phyloP scores from a whole-genome alignment of 2,329 filamentous ascomycete genomes.

The Claviceps citrina region DNA sequence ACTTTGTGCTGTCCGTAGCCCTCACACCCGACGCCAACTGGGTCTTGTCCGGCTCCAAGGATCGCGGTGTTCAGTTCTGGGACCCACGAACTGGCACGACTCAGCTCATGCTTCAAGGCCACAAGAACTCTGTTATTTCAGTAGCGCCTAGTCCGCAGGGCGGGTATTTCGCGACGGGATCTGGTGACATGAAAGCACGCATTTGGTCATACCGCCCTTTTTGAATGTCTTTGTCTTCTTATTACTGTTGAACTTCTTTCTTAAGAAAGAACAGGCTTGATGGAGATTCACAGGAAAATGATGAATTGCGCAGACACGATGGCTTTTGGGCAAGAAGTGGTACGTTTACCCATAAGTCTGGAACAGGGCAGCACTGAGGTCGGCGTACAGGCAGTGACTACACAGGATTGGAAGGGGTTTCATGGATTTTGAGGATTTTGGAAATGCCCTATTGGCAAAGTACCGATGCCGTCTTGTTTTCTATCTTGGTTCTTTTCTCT shows the following conservation, averaged over 20 bases:
- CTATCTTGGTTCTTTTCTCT: background rate
- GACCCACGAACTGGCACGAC: slow-evolving; percentile 84
- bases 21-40: slow-evolving; percentile 86
- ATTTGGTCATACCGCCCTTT: slow-evolving; percentile 75
- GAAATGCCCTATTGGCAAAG: slow-evolving; percentile 1
- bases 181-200: slow-evolving; percentile 90
- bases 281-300: background rate
- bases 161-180: slow-evolving; percentile 84
- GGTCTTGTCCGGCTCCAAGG: slow-evolving; percentile 96
- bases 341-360: slow-evolving; percentile 1
- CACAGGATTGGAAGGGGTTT: slow-evolving; percentile 13
- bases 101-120: slow-evolving; percentile 95
- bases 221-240: too few relatives aligned
- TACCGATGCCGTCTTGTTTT: background rate
- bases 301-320: background rate
- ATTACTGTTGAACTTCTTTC: too few relatives aligned
- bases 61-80: slow-evolving; percentile 97
- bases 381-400: slow-evolving; percentile 15
- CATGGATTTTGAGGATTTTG: slow-evolving; percentile 10
- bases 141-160: slow-evolving; percentile 86
- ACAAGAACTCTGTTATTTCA: slow-evolving; percentile 97
- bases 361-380: slow-evolving; percentile 2
- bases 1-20: slow-evolving; percentile 92
- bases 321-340: slow-evolving; percentile 1
- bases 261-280: too few relatives aligned